Conservation (phyloP, 495 filamentous ascomycete genomes). For the Podospora australis region DNA sequence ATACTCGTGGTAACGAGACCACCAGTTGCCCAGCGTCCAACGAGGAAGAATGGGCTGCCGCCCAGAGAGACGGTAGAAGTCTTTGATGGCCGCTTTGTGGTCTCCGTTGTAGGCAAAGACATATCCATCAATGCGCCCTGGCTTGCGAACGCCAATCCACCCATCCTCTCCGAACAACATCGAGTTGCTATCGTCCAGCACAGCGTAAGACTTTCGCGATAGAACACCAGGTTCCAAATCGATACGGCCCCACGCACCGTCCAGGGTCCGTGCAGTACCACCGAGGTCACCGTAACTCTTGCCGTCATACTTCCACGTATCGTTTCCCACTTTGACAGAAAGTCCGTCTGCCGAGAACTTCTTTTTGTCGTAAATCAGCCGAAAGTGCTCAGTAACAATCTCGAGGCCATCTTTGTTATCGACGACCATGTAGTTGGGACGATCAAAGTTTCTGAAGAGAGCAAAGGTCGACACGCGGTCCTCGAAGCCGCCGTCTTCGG, state of each 20-base stretch:
- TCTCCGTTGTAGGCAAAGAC: constrained; percentile 52
- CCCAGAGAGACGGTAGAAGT: constrained; percentile 50
- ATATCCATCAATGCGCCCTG: constrained; percentile 49
- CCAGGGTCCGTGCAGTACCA: constrained; percentile 50
- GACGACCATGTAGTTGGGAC: constrained; percentile 40
- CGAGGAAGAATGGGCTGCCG: constrained; percentile 49
- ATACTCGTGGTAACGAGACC: constrained; percentile 54
- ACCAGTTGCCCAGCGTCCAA: constrained; percentile 58
- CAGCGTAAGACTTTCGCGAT: constrained; percentile 39
- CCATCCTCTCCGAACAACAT: constrained; percentile 51
- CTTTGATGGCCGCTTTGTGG: constrained; percentile 47
- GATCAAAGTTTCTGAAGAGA: constrained; percentile 41
- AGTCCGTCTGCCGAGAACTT: constrained; percentile 42
- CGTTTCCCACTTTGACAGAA: constrained; percentile 27
- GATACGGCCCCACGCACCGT: constrained; percentile 44
- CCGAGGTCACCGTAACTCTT: constrained; percentile 38
- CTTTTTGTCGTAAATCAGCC: constrained; percentile 47
- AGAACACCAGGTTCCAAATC: constrained; percentile 43
- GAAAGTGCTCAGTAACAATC: constrained; percentile 46
- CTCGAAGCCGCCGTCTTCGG: constrained; percentile 48
- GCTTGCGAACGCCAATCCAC: constrained; percentile 38
- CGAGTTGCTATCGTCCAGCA: constrained; percentile 48
- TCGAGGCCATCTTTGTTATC: constrained; percentile 34
- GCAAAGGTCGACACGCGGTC: constrained; percentile 53
- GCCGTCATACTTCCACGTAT: constrained; percentile 44